Evolutionary conservation across 495 filamentous ascomycete species (phyloP).

Genomic region (Jackrogersella multiformis): DNA sequence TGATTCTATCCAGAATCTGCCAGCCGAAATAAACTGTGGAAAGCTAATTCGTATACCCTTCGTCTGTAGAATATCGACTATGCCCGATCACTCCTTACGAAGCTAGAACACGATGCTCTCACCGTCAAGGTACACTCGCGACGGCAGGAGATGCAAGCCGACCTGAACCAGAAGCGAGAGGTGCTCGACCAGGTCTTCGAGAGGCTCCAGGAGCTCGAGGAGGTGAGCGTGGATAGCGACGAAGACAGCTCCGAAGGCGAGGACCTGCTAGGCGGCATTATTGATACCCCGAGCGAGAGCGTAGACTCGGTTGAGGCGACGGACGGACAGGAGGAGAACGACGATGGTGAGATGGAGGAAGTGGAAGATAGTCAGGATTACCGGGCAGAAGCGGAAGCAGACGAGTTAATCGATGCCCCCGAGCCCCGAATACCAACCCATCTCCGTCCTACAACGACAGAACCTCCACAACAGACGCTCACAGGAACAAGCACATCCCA

Average conservation of each 20-base stretch:
- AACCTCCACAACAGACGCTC: conserved; percentile 14
- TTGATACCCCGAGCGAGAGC: conserved; percentile 60
- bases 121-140: conserved; percentile 70
- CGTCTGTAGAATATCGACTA: conserved; percentile 76
- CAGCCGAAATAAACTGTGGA: neutral
- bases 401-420: conserved; percentile 23
- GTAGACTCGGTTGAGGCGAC: conserved; percentile 48
- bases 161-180: conserved; percentile 71
- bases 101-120: conserved; percentile 77
- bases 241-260: conserved; percentile 61
- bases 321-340: conserved; percentile 24
- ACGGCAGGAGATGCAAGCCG: conserved; percentile 71
- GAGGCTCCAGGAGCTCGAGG: conserved; percentile 67
- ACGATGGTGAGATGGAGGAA: conserved; percentile 5
- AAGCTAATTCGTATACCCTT: conserved; percentile 6
- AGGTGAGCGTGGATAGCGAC: conserved; percentile 57
- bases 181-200: conserved; percentile 67
- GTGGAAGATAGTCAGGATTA: conserved; percentile 16
- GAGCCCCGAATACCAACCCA: conserved; percentile 29
- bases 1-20: neutral
- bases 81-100: conserved; percentile 76
- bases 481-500: conserved; percentile 39
- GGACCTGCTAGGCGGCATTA: conserved; percentile 59
- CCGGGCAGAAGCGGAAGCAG: conserved; percentile 6
- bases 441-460: conserved; percentile 15